phyloP scores from a whole-genome alignment of 1,139 yeast genomes.

The Taiozyma sp. region DNA sequence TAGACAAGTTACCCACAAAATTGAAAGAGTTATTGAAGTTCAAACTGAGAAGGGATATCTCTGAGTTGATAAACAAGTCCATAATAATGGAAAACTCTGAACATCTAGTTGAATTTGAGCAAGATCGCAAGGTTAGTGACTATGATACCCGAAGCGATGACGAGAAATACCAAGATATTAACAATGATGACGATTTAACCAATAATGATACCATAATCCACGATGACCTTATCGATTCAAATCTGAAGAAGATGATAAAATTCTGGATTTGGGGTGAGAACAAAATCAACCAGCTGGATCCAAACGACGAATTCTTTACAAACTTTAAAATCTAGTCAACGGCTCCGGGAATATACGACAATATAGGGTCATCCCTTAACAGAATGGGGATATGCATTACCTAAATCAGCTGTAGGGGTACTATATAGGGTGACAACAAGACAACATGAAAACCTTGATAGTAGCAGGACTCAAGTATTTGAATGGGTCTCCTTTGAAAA shows the following conservation, averaged over 20 bases:
- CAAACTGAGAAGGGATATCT: conserved; percentile 51
- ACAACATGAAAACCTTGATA: background rate
- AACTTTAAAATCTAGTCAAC: background rate
- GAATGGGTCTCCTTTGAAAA: background rate
- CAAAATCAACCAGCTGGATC: conserved; percentile 27
- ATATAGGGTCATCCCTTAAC: background rate
- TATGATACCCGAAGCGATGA: conserved; percentile 8
- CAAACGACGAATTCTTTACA: background rate
- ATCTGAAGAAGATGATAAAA: conserved; percentile 49
- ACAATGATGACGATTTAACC: conserved; percentile 6
- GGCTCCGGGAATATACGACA: background rate
- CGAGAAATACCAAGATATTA: conserved; percentile 4
- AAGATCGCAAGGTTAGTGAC: background rate
- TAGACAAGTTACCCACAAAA: conserved; percentile 43
- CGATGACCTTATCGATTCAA: conserved; percentile 32
- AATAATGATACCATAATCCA: conserved; percentile 14
- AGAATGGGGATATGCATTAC: background rate
- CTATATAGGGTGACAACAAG: background rate
- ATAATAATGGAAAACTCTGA: conserved; percentile 19
- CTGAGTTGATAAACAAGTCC: conserved; percentile 49
- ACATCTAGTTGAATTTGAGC: conserved; percentile 3
- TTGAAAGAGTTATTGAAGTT: conserved; percentile 46
- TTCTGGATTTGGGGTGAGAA: conserved; percentile 61
- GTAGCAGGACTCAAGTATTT: background rate
- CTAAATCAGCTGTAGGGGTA: background rate